Evolutionary conservation across 257 asterid genomes (phyloP).

Genomic region (Rubia yunnanensis): DNA sequence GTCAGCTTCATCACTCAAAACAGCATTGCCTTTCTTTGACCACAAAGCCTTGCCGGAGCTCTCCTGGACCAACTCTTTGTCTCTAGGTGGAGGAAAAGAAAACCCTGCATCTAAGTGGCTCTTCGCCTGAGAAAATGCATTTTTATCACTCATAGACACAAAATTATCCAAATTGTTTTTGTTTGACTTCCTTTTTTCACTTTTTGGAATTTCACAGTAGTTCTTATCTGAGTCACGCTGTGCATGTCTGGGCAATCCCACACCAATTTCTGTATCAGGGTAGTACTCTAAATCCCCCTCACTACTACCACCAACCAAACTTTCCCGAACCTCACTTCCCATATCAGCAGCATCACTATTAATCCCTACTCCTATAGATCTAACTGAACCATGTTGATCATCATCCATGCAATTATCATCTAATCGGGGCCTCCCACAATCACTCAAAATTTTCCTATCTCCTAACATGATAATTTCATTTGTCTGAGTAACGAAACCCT

Average conservation of each 20-base stretch:
- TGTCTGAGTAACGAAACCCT: conserved; percentile 76
- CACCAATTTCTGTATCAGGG: conserved; percentile 42
- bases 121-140: conserved; percentile 28
- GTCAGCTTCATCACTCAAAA: conserved; percentile 43
- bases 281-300: conserved; percentile 82
- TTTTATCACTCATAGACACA: conserved; percentile 37
- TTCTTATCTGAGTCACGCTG: conserved; percentile 39
- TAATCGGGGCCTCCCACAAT: conserved; percentile 48
- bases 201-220: conserved; percentile 32
- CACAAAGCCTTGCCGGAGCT: conserved; percentile 49
- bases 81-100: conserved; percentile 91
- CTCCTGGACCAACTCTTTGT: conserved; percentile 50
- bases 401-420: conserved; percentile 74
- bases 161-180: conserved; percentile 40
- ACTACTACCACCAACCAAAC: conserved; percentile 90
- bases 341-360: conserved; percentile 90
- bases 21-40: conserved; percentile 52
- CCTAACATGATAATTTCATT: conserved; percentile 70
- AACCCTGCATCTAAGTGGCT: conserved; percentile 61
- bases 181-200: conserved; percentile 34
- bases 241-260: conserved; percentile 35
- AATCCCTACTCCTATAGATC: conserved; percentile 99
- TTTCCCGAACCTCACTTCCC: conserved; percentile 81
- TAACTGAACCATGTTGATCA: conserved; percentile 89
- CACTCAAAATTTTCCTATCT: conserved; percentile 46